Evolutionary conservation across 2,329 filamentous ascomycete genomes (phyloP), one percentile per base, ranked within the genome.

Genomic region (Xylariaceae sp.): DNA sequence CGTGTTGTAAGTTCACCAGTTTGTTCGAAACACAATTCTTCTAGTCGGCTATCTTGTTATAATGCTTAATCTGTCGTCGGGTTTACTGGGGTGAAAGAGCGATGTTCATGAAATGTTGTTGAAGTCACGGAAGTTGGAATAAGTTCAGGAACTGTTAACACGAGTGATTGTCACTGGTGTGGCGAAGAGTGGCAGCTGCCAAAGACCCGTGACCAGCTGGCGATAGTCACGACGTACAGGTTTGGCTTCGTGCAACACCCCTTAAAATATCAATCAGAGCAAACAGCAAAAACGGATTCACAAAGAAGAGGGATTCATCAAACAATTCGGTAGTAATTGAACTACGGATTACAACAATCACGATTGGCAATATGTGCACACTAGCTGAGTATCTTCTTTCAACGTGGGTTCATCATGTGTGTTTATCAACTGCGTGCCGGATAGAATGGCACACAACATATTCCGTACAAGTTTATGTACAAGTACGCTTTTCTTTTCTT

Each of bases 401-500:
- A 30, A 30, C 37, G 37, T 42, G 37, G 7, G 11, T 13, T 42
- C 37, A 42, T 42, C 37, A 42, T 13, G 11, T 42, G 37, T 13
- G 3, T 42, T 42, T 42, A 30, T 30, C 23, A 30, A 30, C 23
- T 30, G 23, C 23, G 5, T 30, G 23, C 23, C 23, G 23, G 23
- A 30, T 30, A 4, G 23, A 30, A 30, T 30, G 23, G 23, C 23
- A 30, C 23, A 30, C 37, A 17, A 30, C 37, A 17, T 37, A 57
- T 42, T 52, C 51, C 42, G 17, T 23, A 8, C 45, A 2, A 15
- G 55, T 5, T 61, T 30, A 61, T 63, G 7, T 61, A 61, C 57
- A 63, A 53, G 10, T 42, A 57, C 50, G 7, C 37, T 42, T 30
- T 30, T 42, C 37, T 10, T 42, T 30, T 42, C 37, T 10, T 42